Evolutionary conservation across 1,284 basidiomycete species (phyloP).

Genomic region (Ustilago esculenta): DNA sequence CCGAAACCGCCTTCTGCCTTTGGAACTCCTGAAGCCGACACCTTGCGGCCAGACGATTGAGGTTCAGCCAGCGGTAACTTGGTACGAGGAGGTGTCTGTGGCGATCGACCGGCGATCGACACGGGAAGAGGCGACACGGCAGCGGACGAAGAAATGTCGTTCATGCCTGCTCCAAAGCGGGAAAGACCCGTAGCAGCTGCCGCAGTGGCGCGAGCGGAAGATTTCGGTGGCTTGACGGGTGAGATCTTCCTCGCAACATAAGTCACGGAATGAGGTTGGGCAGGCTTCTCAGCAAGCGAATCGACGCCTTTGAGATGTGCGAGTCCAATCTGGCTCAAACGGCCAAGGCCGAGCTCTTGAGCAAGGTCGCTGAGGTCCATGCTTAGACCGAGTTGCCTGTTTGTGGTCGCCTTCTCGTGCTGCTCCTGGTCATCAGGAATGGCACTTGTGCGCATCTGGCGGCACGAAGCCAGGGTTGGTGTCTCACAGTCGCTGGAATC

Average conservation of each 20-base stretch:
- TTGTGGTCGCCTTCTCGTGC: constrained; percentile 9
- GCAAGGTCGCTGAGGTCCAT: constrained; percentile 51
- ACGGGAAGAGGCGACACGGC: constrained; percentile 42
- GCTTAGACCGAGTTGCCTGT: constrained; percentile 39
- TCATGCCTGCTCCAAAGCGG: constrained; percentile 21
- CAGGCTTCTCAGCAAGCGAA: constrained; percentile 24
- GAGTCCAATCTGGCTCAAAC: constrained; percentile 42
- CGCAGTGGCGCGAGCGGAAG: constrained; percentile 24
- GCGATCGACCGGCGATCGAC: constrained; percentile 47
- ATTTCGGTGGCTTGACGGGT: constrained; percentile 48
- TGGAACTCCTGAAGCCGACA: constrained; percentile 35
- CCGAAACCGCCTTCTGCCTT: constrained; percentile 38
- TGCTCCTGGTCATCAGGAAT: constrained; percentile 1
- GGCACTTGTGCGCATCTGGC: constrained; percentile 24
- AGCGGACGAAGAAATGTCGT: constrained; percentile 30
- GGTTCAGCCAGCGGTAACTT: constrained; percentile 8
- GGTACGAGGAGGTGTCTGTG: constrained; percentile 39
- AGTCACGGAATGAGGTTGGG: background rate
- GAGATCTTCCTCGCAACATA: constrained; percentile 6
- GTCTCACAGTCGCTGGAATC: constrained; percentile 53
- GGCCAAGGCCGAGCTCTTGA: constrained; percentile 48
- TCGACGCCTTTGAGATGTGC: constrained; percentile 35
- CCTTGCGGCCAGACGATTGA: constrained; percentile 11
- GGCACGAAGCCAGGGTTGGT: constrained; percentile 43
- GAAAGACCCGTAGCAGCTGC: constrained; percentile 7